Base-by-base conservation (phyloP, 176 grass and related monocot species). In the Echinochloa phyllopogon region DNA sequence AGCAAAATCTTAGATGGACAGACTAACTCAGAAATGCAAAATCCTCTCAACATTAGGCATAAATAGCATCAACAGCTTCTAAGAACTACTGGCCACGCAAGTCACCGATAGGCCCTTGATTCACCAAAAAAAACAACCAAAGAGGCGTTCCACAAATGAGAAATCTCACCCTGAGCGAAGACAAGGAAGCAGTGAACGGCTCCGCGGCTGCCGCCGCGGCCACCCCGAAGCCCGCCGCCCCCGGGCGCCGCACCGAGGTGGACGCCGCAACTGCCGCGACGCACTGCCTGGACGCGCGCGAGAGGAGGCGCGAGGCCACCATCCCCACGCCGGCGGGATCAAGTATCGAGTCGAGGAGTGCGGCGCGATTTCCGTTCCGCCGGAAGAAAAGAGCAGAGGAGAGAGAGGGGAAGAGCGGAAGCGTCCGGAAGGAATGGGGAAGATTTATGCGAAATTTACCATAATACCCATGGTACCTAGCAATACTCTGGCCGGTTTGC, bases 231-330 rank as follows among this genome's bases (percentile, higher is more conserved):
- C 71, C 66, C 57, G 52, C 24, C 58, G 23, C 23, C n/a, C 4
- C 69, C 4, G 69, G 4, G 5, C 56, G 78, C 18, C 78, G 64
- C 52, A 18, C 47, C 36, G 77, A 52, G 8, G 48, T 38, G 43
- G 74, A 36, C 18, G 66, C 84, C 15, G 56, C 66, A 43, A 29
- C 85, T n/a, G 56, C 56, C 15, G 72, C 24, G 44, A 69, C 36
- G 71, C 78, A 69, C 9, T 86, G 65, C 83, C 78, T 86, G 15
- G 83, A 72, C 24, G 20, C 45, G 48, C 78, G 38, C 24, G 56
- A 65, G 79, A 90, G 57, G 64, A 86, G 65, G 73, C 79, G 73
- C 40, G 57, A 20, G 65, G 88, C 29, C 80, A 65, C 78, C 88
- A 90, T 86, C 64, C 68, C 65, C 8, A 14, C 12, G 8, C 60